phyloP scores from a whole-genome alignment of 164 flowering plant genomes.

The Taxillus chinensis region DNA sequence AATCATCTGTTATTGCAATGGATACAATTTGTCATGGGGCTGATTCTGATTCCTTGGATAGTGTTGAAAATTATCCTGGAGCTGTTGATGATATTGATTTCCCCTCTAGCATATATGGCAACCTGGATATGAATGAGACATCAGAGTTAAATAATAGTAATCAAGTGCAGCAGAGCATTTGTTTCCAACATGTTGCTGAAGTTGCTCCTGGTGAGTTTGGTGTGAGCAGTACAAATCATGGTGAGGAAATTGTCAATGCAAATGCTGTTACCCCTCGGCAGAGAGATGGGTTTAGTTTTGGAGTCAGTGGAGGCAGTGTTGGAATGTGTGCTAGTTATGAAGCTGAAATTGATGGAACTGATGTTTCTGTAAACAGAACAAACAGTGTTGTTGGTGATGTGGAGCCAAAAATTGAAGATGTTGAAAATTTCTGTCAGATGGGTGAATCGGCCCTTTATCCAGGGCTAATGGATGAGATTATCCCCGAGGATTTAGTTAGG shows the following conservation, averaged over 20 bases:
- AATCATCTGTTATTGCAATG: constrained; percentile 97
- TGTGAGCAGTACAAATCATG: constrained; percentile 79
- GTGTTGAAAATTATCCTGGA: constrained; percentile 92
- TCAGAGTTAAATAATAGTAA: constrained; percentile 78
- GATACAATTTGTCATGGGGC: constrained; percentile 66
- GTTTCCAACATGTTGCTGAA: constrained; percentile 56
- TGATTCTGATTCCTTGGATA: constrained; percentile 85
- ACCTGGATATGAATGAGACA: constrained; percentile 60
- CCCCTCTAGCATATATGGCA: constrained; percentile 47
- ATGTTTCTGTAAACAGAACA: constrained; percentile 61
- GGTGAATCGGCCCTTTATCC: constrained; percentile 83
- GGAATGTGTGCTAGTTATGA: constrained; percentile 99
- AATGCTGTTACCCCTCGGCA: constrained; percentile 64
- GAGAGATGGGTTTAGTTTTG: constrained; percentile 77
- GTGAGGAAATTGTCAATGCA: constrained; percentile 76
- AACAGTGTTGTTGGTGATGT: constrained; percentile 74
- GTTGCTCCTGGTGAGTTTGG: constrained; percentile 63
- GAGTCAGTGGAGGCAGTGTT: constrained; percentile 93
- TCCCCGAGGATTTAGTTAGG: constrained; percentile 64
- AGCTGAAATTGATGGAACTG: constrained; percentile 94
- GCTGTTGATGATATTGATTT: constrained; percentile 69
- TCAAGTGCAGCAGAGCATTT: constrained; percentile 90
- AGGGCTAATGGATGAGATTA: constrained; percentile 76
- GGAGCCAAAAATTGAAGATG: constrained; percentile 71
- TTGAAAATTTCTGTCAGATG: constrained; percentile 87